Evolutionary conservation across 768 basidiomycete genomes (phyloP), one percentile per base, ranked within the genome.

Genomic region (Kwoniella dejecticola): DNA sequence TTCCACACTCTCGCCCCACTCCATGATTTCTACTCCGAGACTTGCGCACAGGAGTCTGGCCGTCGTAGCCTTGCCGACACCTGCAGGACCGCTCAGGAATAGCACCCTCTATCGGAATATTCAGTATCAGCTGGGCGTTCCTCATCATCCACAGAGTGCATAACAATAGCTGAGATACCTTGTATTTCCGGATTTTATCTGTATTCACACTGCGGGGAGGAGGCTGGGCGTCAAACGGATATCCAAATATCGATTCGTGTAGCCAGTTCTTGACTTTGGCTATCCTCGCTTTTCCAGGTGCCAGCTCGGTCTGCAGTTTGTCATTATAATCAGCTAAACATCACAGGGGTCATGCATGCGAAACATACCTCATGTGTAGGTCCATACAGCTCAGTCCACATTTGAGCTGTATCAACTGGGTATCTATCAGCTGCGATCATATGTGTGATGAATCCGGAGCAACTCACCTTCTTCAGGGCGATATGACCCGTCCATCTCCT

Each of bases 51-150:
- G 80, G 1, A 92, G 84, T 26, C 85, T 84, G 2, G 98, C 67
- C 0, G 91, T 91, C 0, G 92, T 84, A 0, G 95, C 96, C 81
- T 99, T 99, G 0, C 86, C 95, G 0, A 87, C 85, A 1, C 95
- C 95, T 7, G 95, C 87, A 0, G 91, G 90, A 1, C 95, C 95
- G 2, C 89, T 89, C 11, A 99, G 79, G 0, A 85, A 85, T 6
- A 98, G 83, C 27, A 99, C 86, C 46, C 92, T 84, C 90, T 97
- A 29, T 2, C 45, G 13, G 23, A 17, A 17, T 23, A 21, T 12
- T 27, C 2, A 26, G 12, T 36, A 38, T 46, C 27, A 30, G 50
- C 41, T 52, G 4, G 50, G 11, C 4, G 19, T 13, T 23, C 24
- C 26, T 23, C 24, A 33, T 48, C 7, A 36, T 36, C 7, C 33